Percentiles rank a stretch among this genome's conserved stretches.
phyloP scores from a whole-genome alignment of 352 stramenopile genomes.

The Globisporangium nagaii region DNA sequence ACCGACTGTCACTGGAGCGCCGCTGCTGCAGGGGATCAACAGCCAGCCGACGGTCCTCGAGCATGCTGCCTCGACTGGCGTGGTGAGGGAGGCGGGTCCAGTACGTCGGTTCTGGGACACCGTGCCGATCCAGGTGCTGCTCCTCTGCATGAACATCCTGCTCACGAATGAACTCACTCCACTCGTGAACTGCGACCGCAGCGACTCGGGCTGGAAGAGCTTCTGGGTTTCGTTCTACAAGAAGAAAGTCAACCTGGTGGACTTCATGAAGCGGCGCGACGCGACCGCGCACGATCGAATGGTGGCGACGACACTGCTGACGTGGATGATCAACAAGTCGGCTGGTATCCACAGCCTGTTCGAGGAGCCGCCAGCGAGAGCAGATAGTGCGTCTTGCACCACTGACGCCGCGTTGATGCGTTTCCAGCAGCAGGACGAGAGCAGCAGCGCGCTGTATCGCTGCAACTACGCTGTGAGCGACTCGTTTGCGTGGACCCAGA shows the following conservation, averaged over 20 bases:
- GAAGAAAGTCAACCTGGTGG: conserved; percentile 44
- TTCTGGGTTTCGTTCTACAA: conserved; percentile 44
- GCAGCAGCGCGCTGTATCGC: conserved; percentile 25
- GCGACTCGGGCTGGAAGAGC: conserved; percentile 24
- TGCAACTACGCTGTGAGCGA: conserved; percentile 38
- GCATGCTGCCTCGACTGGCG: too few species aligned
- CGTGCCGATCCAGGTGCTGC: conserved; percentile 43
- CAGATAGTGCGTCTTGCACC: background rate
- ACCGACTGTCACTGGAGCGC: background rate
- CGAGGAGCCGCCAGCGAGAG: conserved; percentile 20
- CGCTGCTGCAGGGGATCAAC: background rate
- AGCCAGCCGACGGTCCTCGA: background rate
- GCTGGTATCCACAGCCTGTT: conserved; percentile 45
- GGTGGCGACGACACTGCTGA: conserved; percentile 38
- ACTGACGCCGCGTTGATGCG: background rate
- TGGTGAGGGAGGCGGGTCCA: background rate
- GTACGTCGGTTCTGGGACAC: conserved; percentile 22
- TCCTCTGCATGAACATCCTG: conserved; percentile 53
- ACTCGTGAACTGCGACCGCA: conserved; percentile 36
- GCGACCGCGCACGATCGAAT: conserved; percentile 24
- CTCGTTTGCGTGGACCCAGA: conserved; percentile 57
- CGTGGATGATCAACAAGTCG: conserved; percentile 39
- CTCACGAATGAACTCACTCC: conserved; percentile 44
- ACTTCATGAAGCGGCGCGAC: conserved; percentile 28
- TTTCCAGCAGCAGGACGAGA: conserved; percentile 10